Evolutionary conservation across 148 eudicot genomes (phyloP).

Genomic region (Euryodendron excelsum): DNA sequence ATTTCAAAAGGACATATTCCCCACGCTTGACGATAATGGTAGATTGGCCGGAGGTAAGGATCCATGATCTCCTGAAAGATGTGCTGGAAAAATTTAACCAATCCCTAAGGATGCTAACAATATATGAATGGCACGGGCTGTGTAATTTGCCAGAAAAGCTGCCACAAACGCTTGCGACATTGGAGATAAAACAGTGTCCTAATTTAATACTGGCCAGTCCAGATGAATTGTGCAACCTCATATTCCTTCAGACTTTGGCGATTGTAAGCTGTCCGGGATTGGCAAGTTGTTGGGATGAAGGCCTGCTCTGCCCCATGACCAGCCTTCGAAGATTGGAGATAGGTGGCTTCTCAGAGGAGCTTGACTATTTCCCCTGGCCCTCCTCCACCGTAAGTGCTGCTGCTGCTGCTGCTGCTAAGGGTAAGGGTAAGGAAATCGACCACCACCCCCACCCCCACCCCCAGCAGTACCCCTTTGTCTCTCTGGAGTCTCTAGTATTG

Average conservation of each 20-base stretch:
- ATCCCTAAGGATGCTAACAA: background rate
- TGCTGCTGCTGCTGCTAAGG: no score
- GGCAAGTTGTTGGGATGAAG: background rate
- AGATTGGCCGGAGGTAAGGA: background rate
- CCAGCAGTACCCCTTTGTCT: no score
- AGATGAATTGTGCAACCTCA: background rate
- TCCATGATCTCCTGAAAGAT: background rate
- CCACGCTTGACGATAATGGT: background rate
- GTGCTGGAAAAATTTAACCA: background rate
- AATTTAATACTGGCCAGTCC: background rate
- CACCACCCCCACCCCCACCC: no score
- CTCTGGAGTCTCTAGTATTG: background rate
- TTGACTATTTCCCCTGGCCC: slow-evolving; percentile 3
- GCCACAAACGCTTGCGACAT: background rate
- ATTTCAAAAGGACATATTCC: background rate
- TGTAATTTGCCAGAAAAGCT: background rate
- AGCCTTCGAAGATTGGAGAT: no score
- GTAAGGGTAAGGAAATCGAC: no score
- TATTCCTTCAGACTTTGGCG: background rate
- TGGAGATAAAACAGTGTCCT: background rate
- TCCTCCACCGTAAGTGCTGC: no score
- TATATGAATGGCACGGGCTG: background rate
- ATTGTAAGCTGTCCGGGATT: background rate
- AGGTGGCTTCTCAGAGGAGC: background rate
- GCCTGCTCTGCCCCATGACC: background rate